A percentile compares a stretch with the other conserved stretches of the same genome.
Evolutionary conservation across 331 rosid species (phyloP).

Genomic region (Pyrus hybrid): DNA sequence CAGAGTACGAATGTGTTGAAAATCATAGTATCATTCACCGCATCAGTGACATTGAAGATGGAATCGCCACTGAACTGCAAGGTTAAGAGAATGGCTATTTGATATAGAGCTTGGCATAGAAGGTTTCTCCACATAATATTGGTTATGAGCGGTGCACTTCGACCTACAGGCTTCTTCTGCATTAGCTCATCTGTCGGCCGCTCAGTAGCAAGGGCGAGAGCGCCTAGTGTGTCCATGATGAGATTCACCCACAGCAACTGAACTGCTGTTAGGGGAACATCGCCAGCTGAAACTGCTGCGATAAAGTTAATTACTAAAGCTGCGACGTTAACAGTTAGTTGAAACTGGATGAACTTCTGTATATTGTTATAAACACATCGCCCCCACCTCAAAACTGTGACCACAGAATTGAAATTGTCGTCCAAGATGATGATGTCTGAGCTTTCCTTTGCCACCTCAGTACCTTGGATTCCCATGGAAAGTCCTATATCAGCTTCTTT

Average conservation of each 20-base stretch:
- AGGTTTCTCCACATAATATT: constrained; percentile 80
- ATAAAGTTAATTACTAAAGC: constrained; percentile 76
- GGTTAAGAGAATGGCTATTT: constrained; percentile 39
- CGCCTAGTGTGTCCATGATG: constrained; percentile 84
- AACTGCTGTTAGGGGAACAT: constrained; percentile 80
- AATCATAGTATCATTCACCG: constrained; percentile 60
- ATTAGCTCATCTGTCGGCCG: constrained; percentile 67
- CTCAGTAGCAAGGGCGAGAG: constrained; percentile 87
- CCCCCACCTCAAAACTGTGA: constrained; percentile 78
- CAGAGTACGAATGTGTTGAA: constrained; percentile 55
- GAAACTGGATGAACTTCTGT: constrained; percentile 84
- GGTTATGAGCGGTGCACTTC: constrained; percentile 70
- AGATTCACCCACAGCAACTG: constrained; percentile 82
- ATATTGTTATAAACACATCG: constrained; percentile 81
- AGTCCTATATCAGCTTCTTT: constrained; percentile 90
- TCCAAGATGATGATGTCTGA: constrained; percentile 73
- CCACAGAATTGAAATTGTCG: constrained; percentile 70
- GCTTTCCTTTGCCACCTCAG: constrained; percentile 89
- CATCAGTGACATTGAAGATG: constrained; percentile 21
- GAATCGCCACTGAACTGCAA: constrained; percentile 41
- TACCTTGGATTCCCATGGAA: constrained; percentile 87
- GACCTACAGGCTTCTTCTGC: constrained; percentile 58
- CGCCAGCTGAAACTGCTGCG: constrained; percentile 80
- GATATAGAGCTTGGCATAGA: constrained; percentile 39
- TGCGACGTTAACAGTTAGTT: constrained; percentile 76